Conservation (phyloP, 495 filamentous ascomycete species). For the Annulohypoxylon moriforme region DNA sequence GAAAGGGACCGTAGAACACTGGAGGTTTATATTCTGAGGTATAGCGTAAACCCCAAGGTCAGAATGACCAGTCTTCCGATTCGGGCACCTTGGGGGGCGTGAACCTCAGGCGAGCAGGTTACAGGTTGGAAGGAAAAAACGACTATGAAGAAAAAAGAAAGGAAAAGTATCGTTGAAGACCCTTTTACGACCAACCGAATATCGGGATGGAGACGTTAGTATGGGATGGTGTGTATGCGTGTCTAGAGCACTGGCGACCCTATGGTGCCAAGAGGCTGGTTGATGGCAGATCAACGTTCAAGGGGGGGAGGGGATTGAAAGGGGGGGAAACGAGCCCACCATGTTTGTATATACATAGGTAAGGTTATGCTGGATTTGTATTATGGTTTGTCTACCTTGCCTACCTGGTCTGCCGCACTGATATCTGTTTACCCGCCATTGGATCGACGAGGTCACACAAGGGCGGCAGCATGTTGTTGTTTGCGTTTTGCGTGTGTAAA, state of each 20-base stretch:
- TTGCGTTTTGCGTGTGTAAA: constrained; percentile 8
- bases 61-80: constrained; percentile 28
- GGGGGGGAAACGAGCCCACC: constrained; percentile 7
- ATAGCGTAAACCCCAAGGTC: neutral
- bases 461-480: constrained; percentile 21
- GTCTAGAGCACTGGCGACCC: constrained; percentile 21
- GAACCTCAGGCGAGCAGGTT: neutral
- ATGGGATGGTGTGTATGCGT: constrained; percentile 10
- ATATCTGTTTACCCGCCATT: constrained; percentile 41
- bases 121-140: constrained; percentile 13
- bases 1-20: constrained; percentile 6
- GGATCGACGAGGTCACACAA: constrained; percentile 33
- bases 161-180: neutral
- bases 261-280: constrained; percentile 37
- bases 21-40: constrained; percentile 28
- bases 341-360: constrained; percentile 20
- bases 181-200: constrained; percentile 32
- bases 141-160: constrained; percentile 1
- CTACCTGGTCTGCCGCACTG: constrained; percentile 22
- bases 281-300: constrained; percentile 31
- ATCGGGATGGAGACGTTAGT: constrained; percentile 20
- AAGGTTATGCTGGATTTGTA: constrained; percentile 9
- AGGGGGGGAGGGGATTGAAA: constrained; percentile 12
- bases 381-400: constrained; percentile 7
- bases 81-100: constrained; percentile 9